Percentiles rank a stretch among this genome's conserved stretches.
phyloP scores from a whole-genome alignment of 1,284 basidiomycete genomes.

The Marasmius fiardii region DNA sequence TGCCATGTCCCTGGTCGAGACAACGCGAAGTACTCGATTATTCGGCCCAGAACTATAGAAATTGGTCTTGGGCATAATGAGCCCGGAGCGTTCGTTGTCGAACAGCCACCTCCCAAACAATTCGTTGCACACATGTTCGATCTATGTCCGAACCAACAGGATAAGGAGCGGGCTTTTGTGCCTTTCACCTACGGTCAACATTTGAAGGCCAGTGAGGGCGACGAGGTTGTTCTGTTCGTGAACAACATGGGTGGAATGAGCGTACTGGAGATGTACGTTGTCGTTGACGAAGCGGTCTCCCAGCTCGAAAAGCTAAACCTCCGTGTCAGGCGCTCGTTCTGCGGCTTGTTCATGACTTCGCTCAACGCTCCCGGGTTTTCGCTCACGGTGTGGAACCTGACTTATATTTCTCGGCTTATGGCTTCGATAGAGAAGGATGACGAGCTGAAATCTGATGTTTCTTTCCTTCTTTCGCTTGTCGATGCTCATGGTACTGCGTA shows the following conservation, averaged over 20 bases:
- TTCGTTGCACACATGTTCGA: slow-evolving; percentile 10
- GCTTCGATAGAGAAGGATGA: slow-evolving; percentile 3
- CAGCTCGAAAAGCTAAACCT: slow-evolving; percentile 28
- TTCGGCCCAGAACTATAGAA: slow-evolving; percentile 14
- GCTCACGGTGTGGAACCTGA: slow-evolving; percentile 35
- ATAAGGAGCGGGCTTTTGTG: slow-evolving; percentile 12
- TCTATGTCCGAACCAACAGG: slow-evolving; percentile 12
- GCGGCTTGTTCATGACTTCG: slow-evolving; percentile 40
- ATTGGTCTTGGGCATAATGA: slow-evolving; percentile 11
- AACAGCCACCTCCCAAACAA: slow-evolving; percentile 3
- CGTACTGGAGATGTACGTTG: slow-evolving; percentile 36
- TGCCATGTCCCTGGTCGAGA: slow-evolving; percentile 11
- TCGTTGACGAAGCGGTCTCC: slow-evolving; percentile 30
- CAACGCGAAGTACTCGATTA: slow-evolving; percentile 11
- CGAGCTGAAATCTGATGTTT: slow-evolving; percentile 12
- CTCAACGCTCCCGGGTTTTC: slow-evolving; percentile 44
- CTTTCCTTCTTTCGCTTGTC: slow-evolving; percentile 26
- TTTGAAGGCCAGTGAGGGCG: neutral
- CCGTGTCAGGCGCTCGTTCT: slow-evolving; percentile 19
- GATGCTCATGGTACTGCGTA: slow-evolving; percentile 40
- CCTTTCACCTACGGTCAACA: slow-evolving; percentile 3
- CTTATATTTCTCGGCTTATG: slow-evolving; percentile 8
- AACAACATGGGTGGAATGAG: slow-evolving; percentile 44
- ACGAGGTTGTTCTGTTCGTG: slow-evolving; percentile 32
- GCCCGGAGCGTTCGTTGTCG: slow-evolving; percentile 7